A percentile compares a stretch with the other conserved stretches of the same genome.
Conservation (phyloP, 1,139 yeast species). For the Yamadazyma pseudoaaseri region DNA sequence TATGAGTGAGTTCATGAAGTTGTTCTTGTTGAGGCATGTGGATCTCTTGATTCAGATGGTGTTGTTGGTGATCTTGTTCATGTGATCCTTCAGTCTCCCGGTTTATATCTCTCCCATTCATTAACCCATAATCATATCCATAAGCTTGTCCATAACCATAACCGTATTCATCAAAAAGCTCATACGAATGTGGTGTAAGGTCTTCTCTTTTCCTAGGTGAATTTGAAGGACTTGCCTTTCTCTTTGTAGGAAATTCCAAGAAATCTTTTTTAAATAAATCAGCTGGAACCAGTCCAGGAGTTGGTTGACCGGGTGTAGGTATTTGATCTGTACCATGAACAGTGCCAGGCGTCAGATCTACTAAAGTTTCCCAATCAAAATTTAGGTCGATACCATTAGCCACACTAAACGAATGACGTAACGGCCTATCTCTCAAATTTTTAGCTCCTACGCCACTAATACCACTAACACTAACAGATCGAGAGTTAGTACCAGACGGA, state of each 20-base stretch:
- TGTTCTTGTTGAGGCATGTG: background rate
- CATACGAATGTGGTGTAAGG: constrained; percentile 1
- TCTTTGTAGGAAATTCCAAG: constrained; percentile 1
- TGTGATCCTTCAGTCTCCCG: background rate
- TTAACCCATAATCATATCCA: background rate
- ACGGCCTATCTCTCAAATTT: background rate
- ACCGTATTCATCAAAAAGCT: background rate
- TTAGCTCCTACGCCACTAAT: background rate
- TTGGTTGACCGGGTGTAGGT: background rate
- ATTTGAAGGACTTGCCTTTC: background rate
- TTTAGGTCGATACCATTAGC: background rate
- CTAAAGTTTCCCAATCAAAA: constrained; percentile 1
- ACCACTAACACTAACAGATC: background rate
- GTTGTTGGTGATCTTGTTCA: background rate
- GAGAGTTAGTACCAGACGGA: background rate
- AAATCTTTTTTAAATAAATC: constrained; percentile 5
- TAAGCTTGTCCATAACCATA: constrained; percentile 1
- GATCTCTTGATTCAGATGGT: background rate
- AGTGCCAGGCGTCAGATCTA: background rate
- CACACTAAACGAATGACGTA: constrained; percentile 1
- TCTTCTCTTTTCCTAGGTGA: background rate
- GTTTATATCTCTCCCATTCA: background rate
- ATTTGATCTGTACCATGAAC: background rate
- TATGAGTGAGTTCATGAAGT: background rate
- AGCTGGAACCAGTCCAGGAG: background rate